These are phyloP conservation scores for Cucumis melo DNA, from an alignment of 306 rosid species.

Conservation along the genomic window DNA sequence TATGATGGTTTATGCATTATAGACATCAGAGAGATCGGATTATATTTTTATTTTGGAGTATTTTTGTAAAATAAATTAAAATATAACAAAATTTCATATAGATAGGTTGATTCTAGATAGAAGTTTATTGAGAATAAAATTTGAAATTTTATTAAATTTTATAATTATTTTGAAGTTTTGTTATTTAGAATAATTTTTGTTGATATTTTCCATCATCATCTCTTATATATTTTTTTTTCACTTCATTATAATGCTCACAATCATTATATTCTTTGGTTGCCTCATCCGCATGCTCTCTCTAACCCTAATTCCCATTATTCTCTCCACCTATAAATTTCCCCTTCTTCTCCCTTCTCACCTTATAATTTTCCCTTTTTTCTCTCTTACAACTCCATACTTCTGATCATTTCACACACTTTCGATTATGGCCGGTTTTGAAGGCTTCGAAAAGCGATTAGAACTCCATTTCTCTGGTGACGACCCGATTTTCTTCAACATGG, in stretches of 20 bases:
- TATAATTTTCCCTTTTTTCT: conserved; percentile 43
- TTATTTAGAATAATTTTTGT: too few relatives aligned
- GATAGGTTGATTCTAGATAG: too few relatives aligned
- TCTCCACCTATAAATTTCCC: not conserved
- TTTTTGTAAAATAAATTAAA: too few relatives aligned
- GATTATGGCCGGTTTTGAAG: conserved; percentile 50
- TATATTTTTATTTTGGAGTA: too few relatives aligned
- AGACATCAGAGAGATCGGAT: not conserved
- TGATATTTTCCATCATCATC: not conserved
- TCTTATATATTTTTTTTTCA: conserved; percentile 27
- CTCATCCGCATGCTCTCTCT: conserved; percentile 87
- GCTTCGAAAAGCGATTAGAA: conserved; percentile 82
- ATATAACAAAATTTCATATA: too few relatives aligned
- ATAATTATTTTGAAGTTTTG: too few relatives aligned
- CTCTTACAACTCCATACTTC: not conserved
- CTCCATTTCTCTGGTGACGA: conserved; percentile 86
- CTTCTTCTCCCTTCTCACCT: conserved; percentile 27
- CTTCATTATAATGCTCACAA: conserved; percentile 81
- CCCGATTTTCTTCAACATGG: conserved; percentile 15
- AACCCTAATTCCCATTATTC: not conserved
- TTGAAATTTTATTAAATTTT: too few relatives aligned
- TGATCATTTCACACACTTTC: too few relatives aligned
- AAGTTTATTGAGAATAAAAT: too few relatives aligned
- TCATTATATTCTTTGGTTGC: conserved; percentile 95
- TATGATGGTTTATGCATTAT: not conserved